Conservation (phyloP, 441 rosid species). For the Omphalea diandra region DNA sequence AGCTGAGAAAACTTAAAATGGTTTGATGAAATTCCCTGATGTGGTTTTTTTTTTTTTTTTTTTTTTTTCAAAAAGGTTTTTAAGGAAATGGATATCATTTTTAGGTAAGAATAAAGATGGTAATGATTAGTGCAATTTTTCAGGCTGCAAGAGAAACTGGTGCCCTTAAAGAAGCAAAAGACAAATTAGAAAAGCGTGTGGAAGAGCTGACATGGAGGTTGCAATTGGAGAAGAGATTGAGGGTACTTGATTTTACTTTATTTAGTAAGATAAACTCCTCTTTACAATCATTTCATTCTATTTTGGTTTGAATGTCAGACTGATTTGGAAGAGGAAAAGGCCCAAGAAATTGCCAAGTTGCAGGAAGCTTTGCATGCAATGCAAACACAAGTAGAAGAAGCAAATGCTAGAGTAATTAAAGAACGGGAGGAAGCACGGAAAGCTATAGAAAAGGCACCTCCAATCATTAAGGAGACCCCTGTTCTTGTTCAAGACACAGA, state of each 20-base stretch:
- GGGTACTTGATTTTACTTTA: conserved; percentile 48
- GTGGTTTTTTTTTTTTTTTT: conserved; percentile 23
- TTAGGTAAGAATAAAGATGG: conserved; percentile 22
- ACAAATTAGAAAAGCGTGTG: conserved; percentile 97
- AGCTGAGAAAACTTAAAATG: conserved; percentile 94
- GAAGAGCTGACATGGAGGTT: conserved; percentile 99
- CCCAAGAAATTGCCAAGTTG: conserved; percentile 82
- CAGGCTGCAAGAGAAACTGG: conserved; percentile 99
- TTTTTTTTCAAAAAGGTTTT: conserved; percentile 11
- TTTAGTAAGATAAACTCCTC: background rate
- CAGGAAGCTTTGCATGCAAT: conserved; percentile 69
- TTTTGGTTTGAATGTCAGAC: conserved; percentile 47
- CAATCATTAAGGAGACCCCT: conserved; percentile 79
- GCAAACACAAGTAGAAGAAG: conserved; percentile 77
- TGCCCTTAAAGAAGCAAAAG: conserved; percentile 97
- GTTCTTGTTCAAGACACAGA: conserved; percentile 83
- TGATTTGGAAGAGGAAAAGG: conserved; percentile 93
- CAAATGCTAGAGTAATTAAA: conserved; percentile 64
- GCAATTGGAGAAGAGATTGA: conserved; percentile 92
- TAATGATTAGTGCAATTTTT: conserved; percentile 24
- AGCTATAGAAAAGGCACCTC: conserved; percentile 90
- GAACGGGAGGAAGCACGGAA: conserved; percentile 85
- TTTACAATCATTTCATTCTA: conserved; percentile 15
- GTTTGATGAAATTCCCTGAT: conserved; percentile 40
- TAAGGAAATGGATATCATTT: conserved; percentile 3